Base-by-base conservation (phyloP, 345 rosid species). In the Orychophragmus violaceus region DNA sequence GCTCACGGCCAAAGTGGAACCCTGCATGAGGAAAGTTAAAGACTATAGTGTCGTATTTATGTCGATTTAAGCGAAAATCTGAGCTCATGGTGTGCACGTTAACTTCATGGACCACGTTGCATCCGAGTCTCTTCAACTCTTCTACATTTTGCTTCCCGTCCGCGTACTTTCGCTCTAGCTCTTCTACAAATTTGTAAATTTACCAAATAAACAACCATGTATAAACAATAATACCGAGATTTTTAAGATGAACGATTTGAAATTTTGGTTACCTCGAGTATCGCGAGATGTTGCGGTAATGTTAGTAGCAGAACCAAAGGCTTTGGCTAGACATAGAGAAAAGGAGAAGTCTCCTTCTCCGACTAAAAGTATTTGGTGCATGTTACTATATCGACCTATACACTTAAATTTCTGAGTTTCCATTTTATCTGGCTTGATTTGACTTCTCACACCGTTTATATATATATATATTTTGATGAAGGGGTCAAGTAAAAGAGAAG, bases 261-360 rank as follows among this genome's bases (percentile, higher is more conserved):
- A 3, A 23, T 12, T 12, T 24, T 23, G 12, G 18, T 7, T 66
- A 66, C 67, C 58, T 45, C 37, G 57, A 45, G 83, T 46, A 25
- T 87, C 80, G 0, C 80, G 71, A 17, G 87, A 84, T 12, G 84
- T 82, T 10, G 83, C 79, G 10, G 63, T 80, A 5, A 82, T 79
- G 71, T 81, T 84, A 23, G 58, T 2, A 23, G 84, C 80, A 5
- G 79, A 80, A 18, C 83, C 80, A 49, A 88, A 82, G 5, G 80
- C 70, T 16, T 4, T 70, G 49, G 80, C 91, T 54, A 83, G 75
- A 76, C 71, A 82, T 19, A 51, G 58, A 13, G 83, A 68, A 48
- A 85, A 83, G 3, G 87, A 83, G 46, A 85, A 87, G 61, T 76
- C 82, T 1, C 86, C 87, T 65, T 85, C 84, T 1, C 88, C 87